Evolutionary conservation across 345 rosid species (phyloP).

Genomic region (Eucalyptus curtisii): DNA sequence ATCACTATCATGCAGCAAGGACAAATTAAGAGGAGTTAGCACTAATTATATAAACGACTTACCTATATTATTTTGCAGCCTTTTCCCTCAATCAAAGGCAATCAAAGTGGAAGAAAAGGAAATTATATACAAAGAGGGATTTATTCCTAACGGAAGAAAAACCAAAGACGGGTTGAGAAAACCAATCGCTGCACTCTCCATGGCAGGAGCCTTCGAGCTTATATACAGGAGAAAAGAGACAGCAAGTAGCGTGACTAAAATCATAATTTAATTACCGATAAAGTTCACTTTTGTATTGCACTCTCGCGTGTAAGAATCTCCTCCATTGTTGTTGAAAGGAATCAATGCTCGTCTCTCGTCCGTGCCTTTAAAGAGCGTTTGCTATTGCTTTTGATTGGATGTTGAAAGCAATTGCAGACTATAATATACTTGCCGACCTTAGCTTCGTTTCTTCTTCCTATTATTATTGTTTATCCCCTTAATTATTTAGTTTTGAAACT

Average conservation of each 20-base stretch:
- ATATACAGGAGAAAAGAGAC: slow-evolving; percentile 1
- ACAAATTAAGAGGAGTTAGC: not conserved
- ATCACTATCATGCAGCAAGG: not conserved
- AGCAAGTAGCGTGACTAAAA: not conserved
- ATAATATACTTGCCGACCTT: not conserved
- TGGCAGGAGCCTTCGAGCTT: slow-evolving; percentile 7
- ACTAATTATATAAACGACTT: not conserved
- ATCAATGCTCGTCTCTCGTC: slow-evolving; percentile 12
- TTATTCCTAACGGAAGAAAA: not conserved
- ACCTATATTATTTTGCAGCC: not conserved
- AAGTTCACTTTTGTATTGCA: slow-evolving; percentile 1
- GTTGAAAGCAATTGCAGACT: not conserved
- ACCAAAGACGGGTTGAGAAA: not conserved
- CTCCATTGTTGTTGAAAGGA: slow-evolving; percentile 23
- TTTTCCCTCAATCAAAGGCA: not conserved
- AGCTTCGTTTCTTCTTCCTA: not conserved
- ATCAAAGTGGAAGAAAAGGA: not conserved
- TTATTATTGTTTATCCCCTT: not conserved
- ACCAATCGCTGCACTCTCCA: slow-evolving; percentile 10
- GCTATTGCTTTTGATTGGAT: not conserved
- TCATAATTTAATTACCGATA: not conserved
- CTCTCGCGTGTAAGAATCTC: slow-evolving; percentile 16
- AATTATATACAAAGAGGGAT: not conserved
- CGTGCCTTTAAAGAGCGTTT: not conserved
- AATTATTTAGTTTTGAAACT: not conserved